Conservation (phyloP, 139 green algal genomes). For the Chloropicon primus region DNA sequence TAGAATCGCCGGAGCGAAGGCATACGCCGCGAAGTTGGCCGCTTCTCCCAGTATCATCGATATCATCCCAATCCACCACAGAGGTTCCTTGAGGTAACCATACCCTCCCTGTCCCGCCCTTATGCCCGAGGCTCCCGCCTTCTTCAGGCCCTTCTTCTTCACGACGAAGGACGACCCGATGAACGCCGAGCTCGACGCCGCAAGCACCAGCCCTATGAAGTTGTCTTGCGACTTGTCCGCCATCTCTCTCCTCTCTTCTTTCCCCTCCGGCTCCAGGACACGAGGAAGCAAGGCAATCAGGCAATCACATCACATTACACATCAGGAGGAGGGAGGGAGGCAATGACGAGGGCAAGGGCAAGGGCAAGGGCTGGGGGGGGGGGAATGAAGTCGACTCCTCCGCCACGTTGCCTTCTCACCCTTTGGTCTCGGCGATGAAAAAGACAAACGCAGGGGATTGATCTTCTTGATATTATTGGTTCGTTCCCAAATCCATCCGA, state of each 20-base stretch:
- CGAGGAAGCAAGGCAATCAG: no score
- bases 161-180: conserved; percentile 94
- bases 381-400: no score
- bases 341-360: no score
- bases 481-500: no score
- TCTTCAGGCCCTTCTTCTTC: conserved; percentile 88
- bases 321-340: no score
- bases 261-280: background rate
- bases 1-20: conserved; percentile 88
- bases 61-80: conserved; percentile 91
- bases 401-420: no score
- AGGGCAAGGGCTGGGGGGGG: no score
- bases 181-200: conserved; percentile 68
- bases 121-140: conserved; percentile 53
- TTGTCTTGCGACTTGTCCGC: background rate
- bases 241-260: background rate
- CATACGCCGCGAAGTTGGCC: conserved; percentile 94
- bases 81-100: conserved; percentile 77
- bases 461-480: no score
- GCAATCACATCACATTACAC: no score
- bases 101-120: conserved; percentile 83
- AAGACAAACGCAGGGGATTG: no score
- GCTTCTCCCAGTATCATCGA: conserved; percentile 84
- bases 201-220: conserved; percentile 61
- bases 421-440: no score